These are phyloP conservation scores for Plasmodium sp. DNA, from an alignment of 169 alveolate species.

Conservation along the genomic window DNA sequence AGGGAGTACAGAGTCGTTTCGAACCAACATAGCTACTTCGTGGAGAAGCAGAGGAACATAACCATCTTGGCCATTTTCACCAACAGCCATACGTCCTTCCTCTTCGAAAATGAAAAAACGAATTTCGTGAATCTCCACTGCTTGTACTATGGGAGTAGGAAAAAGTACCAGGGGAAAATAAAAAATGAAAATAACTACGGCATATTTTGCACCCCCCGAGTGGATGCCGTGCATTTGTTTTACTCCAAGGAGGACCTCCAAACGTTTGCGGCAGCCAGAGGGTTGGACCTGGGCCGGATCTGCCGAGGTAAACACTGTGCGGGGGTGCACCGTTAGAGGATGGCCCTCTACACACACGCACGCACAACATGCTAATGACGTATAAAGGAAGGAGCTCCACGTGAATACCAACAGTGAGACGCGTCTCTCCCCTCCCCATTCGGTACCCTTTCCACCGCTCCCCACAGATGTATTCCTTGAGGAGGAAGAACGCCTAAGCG, in stretches of 20 bases:
- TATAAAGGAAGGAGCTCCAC: background rate
- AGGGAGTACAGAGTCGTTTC: background rate
- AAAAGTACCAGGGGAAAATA: constrained; percentile 26
- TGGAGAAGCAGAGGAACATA: constrained; percentile 6
- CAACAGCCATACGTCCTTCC: constrained; percentile 31
- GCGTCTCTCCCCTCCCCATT: background rate
- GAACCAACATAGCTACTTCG: constrained; percentile 45
- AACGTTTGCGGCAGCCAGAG: background rate
- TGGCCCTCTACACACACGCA: background rate
- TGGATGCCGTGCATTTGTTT: constrained; percentile 1
- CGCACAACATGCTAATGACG: background rate
- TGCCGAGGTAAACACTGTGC: background rate
- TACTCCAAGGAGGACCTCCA: background rate
- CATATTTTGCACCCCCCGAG: background rate
- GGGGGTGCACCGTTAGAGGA: background rate
- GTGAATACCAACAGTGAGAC: background rate
- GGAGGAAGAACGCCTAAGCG: background rate
- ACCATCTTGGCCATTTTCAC: constrained; percentile 21
- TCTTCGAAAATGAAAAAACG: constrained; percentile 23
- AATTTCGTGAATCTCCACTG: constrained; percentile 28
- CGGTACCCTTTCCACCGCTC: background rate
- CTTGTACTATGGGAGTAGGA: constrained; percentile 39
- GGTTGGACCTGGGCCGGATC: background rate
- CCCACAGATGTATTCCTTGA: constrained; percentile 5
- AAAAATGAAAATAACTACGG: constrained; percentile 61